These are phyloP conservation scores for Clarkia xantiana DNA, from an alignment of 345 rosid genomes.

Conservation along the genomic window DNA sequence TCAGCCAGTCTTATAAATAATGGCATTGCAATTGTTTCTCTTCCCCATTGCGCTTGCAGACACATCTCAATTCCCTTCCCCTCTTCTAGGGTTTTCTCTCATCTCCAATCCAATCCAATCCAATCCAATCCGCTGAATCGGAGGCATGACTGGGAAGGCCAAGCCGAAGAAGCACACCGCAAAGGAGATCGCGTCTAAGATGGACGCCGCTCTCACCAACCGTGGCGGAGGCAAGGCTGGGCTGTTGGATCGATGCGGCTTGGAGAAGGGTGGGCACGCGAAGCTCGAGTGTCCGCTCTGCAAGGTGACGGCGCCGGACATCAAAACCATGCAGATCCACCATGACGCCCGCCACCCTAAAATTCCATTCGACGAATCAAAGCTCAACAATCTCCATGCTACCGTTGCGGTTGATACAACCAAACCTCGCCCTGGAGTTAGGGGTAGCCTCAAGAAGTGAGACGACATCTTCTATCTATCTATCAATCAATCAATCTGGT, in stretches of 20 bases:
- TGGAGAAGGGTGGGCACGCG: conserved; percentile 85
- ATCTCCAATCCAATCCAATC: no score
- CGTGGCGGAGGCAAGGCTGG: conserved; percentile 97
- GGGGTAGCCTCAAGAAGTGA: conserved; percentile 48
- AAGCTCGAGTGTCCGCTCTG: conserved; percentile 88
- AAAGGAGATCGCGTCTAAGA: conserved; percentile 75
- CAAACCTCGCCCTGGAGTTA: conserved; percentile 32
- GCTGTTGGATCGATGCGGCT: conserved; percentile 43
- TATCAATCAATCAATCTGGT: no score
- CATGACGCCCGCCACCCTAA: conserved; percentile 85
- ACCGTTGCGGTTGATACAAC: conserved; percentile 5
- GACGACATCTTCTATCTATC: no score
- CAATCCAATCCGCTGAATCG: no score
- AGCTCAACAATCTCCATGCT: conserved; percentile 17
- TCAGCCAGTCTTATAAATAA: no score
- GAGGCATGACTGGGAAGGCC: conserved; percentile 31
- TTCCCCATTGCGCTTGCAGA: no score
- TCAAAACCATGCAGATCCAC: conserved; percentile 86
- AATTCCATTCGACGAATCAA: conserved; percentile 56
- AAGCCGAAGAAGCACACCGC: conserved; percentile 99
- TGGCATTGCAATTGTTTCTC: no score
- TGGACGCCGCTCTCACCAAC: conserved; percentile 82
- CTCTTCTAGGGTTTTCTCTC: no score
- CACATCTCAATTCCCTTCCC: no score
- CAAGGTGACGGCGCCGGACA: conserved; percentile 58